These are phyloP conservation scores for Ogataea angusta DNA, from an alignment of 805 yeast genomes.

Conservation along the genomic window DNA sequence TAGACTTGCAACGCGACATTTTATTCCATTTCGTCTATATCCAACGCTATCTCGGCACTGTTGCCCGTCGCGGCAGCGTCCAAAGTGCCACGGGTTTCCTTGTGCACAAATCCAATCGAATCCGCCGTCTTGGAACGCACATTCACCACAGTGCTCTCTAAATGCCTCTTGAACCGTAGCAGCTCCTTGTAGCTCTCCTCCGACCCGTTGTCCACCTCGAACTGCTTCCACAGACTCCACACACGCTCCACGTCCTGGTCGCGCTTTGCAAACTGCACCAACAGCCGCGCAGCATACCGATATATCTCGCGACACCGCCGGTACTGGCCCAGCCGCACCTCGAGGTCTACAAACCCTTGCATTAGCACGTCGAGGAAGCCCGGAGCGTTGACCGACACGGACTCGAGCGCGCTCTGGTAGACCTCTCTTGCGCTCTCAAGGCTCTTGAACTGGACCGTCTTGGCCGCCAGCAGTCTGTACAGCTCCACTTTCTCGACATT, in stretches of 20 bases:
- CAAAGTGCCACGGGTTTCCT: slow-evolving; percentile 33
- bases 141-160: slow-evolving; percentile 20
- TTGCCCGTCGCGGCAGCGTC: slow-evolving; percentile 29
- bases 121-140: slow-evolving; percentile 20
- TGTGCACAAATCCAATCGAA: slow-evolving; percentile 47
- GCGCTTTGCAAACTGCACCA: slow-evolving; percentile 31
- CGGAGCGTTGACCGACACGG: slow-evolving; percentile 24
- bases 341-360: slow-evolving; percentile 55
- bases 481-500: slow-evolving; percentile 35
- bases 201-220: slow-evolving; percentile 70
- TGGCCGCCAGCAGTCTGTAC: slow-evolving; percentile 42
- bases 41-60: slow-evolving; percentile 62
- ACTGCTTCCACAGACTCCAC: slow-evolving; percentile 72
- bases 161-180: slow-evolving; percentile 55
- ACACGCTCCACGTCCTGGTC: slow-evolving; percentile 31
- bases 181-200: slow-evolving; percentile 72
- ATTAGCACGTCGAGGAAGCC: slow-evolving; percentile 41
- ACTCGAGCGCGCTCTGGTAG: slow-evolving; percentile 49
- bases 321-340: slow-evolving; percentile 48
- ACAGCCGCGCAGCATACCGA: slow-evolving; percentile 47
- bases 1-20: slow-evolving; percentile 2
- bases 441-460: slow-evolving; percentile 40
- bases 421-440: slow-evolving; percentile 42
- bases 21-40: slow-evolving; percentile 33
- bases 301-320: slow-evolving; percentile 62